phyloP scores from a whole-genome alignment of 768 basidiomycete species.

The Daedalea quercina region DNA sequence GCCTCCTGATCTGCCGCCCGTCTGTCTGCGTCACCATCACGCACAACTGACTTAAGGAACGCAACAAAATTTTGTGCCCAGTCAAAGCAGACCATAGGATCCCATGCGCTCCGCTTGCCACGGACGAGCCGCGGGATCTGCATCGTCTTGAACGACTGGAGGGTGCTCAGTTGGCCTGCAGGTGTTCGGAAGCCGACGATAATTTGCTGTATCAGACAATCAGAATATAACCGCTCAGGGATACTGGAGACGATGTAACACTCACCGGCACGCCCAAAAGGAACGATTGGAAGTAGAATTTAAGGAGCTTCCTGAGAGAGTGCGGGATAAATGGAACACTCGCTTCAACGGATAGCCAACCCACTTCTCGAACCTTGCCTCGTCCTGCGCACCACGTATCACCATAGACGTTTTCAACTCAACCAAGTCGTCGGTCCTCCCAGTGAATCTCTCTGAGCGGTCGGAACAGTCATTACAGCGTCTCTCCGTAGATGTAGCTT shows the following conservation, averaged over 20 bases:
- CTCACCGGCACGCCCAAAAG: slow-evolving; percentile 85
- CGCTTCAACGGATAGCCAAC: slow-evolving; percentile 14
- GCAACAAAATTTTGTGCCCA: slow-evolving; percentile 64
- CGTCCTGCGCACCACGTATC: slow-evolving; percentile 59
- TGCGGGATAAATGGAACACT: no score
- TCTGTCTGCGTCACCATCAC: neutral
- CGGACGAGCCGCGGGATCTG: slow-evolving; percentile 74
- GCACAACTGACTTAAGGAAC: slow-evolving; percentile 34
- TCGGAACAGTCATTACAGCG: neutral
- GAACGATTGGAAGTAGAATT: slow-evolving; percentile 90
- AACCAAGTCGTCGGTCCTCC: slow-evolving; percentile 62
- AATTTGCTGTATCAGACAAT: slow-evolving; percentile 50
- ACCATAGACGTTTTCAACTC: slow-evolving; percentile 83
- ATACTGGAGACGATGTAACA: neutral
- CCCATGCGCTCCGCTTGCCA: slow-evolving; percentile 71
- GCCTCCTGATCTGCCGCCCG: neutral
- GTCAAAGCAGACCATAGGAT: slow-evolving; percentile 63
- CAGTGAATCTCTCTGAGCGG: slow-evolving; percentile 50
- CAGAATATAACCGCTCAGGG: neutral
- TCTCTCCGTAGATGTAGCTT: neutral
- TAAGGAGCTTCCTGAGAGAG: slow-evolving; percentile 75
- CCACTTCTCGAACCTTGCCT: slow-evolving; percentile 75
- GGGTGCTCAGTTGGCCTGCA: slow-evolving; percentile 56
- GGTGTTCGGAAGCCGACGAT: slow-evolving; percentile 84
- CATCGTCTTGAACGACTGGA: slow-evolving; percentile 72